phyloP scores from a whole-genome alignment of 1,139 yeast genomes.

The Chernovozyma aurita region DNA sequence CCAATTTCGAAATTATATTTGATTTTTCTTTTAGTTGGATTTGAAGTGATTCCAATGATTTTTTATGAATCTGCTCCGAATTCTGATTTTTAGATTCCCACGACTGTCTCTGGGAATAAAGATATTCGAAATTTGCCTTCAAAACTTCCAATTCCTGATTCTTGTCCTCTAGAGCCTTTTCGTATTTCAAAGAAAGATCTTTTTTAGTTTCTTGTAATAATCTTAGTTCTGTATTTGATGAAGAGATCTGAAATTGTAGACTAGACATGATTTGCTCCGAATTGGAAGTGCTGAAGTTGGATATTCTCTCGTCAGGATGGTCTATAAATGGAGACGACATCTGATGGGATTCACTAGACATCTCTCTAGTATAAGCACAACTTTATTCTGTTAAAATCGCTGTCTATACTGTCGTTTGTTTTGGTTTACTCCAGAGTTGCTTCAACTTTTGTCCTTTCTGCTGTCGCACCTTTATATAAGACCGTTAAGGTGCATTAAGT shows the following conservation, averaged over 20 bases:
- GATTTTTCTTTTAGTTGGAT: conserved; percentile 17
- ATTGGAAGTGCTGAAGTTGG: conserved; percentile 4
- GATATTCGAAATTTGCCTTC: conserved; percentile 52
- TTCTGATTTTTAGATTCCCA: conserved; percentile 49
- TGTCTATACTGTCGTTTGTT: too few species aligned
- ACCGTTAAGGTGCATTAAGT: too few species aligned
- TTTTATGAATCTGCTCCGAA: conserved; percentile 41
- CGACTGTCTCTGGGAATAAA: conserved; percentile 52
- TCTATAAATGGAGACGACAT: conserved; percentile 17
- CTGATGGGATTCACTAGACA: not conserved
- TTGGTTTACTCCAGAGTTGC: too few species aligned
- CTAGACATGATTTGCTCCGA: conserved; percentile 13
- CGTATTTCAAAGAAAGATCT: conserved; percentile 22
- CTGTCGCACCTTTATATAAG: too few species aligned
- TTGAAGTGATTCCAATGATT: conserved; percentile 35
- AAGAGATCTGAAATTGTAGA: conserved; percentile 24
- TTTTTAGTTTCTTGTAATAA: conserved; percentile 31
- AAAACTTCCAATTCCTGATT: conserved; percentile 31
- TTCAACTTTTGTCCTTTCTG: too few species aligned
- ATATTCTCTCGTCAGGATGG: conserved; percentile 8
- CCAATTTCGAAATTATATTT: conserved; percentile 14
- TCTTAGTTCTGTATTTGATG: conserved; percentile 31
- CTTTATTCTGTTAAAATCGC: too few species aligned
- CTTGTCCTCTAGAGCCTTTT: conserved; percentile 26
- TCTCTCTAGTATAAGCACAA: too few species aligned